These are phyloP conservation scores for Gamsiella multidivaricata DNA, from an alignment of 192 early-diverging fungal genomes.

Conservation along the genomic window DNA sequence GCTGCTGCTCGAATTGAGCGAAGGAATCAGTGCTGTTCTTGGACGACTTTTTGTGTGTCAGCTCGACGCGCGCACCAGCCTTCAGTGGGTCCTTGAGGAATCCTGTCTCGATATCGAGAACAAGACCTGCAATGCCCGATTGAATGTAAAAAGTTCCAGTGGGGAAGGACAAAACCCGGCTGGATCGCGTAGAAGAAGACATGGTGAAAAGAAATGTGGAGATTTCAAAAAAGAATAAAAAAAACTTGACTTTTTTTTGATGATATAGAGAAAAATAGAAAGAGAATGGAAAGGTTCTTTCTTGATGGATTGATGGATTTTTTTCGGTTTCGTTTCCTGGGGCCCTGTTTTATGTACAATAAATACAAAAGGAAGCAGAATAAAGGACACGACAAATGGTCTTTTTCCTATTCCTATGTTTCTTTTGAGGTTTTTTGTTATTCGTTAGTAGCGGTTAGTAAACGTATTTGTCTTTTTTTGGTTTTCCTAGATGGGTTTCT, in stretches of 20 bases:
- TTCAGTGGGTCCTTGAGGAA: conserved; percentile 51
- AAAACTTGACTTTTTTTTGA: background rate
- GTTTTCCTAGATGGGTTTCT: conserved; percentile 12
- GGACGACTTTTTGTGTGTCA: conserved; percentile 32
- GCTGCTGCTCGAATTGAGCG: conserved; percentile 45
- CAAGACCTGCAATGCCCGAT: conserved; percentile 38
- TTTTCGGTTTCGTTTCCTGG: background rate
- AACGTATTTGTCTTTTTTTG: conserved; percentile 26
- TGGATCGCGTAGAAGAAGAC: conserved; percentile 31
- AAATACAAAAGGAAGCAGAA: too few relatives aligned
- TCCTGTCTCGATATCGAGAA: conserved; percentile 47
- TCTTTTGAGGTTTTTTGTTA: too few relatives aligned
- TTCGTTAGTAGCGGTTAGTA: conserved; percentile 22
- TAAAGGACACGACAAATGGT: too few relatives aligned
- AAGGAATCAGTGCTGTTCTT: conserved; percentile 33
- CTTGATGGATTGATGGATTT: background rate
- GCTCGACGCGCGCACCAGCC: conserved; percentile 46
- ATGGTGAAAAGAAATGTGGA: conserved; percentile 2
- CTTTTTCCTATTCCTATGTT: too few relatives aligned
- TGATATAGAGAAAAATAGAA: conserved; percentile 13
- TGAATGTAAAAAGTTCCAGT: conserved; percentile 42
- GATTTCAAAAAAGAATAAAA: background rate
- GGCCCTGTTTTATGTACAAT: conserved; percentile 15
- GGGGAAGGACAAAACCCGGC: conserved; percentile 47
- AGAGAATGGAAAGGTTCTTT: background rate